phyloP scores from a whole-genome alignment of 2,329 filamentous ascomycete species.

The Fusarium brachygibbosum region DNA sequence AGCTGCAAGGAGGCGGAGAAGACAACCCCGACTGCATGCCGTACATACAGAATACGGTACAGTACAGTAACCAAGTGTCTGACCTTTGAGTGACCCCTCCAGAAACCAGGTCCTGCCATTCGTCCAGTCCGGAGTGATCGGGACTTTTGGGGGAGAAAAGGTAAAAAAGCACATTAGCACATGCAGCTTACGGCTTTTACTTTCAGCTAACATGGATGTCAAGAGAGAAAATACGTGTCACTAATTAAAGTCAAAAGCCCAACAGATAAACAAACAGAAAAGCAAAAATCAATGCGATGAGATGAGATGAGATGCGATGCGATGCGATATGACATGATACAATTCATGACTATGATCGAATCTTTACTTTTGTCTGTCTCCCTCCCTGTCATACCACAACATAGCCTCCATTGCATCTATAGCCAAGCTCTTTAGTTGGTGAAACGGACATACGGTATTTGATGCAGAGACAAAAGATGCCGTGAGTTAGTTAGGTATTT shows the following conservation, averaged over 20 bases:
- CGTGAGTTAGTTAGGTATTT: too few relatives aligned
- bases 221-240: slow-evolving; percentile 15
- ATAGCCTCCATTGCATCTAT: background rate
- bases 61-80: slow-evolving; percentile 16
- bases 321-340: slow-evolving; percentile 1
- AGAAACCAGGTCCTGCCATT: slow-evolving; percentile 17
- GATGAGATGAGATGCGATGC: background rate
- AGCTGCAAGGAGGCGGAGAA: slow-evolving; percentile 41
- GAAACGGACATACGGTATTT: background rate
- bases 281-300: slow-evolving; percentile 1
- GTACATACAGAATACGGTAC: background rate
- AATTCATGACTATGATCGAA: background rate
- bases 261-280: background rate
- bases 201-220: slow-evolving; percentile 9
- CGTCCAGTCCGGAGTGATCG: slow-evolving; percentile 12
- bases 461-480: too few relatives aligned
- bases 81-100: slow-evolving; percentile 17
- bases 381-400: background rate
- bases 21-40: slow-evolving; percentile 1
- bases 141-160: background rate
- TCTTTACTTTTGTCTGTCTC: slow-evolving; percentile 2
- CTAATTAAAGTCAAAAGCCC: slow-evolving; percentile 1
- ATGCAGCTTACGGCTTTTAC: slow-evolving; percentile 8
- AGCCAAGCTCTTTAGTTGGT: background rate
- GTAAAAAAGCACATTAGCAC: background rate